Conservation (phyloP, 345 rosid genomes). For the Mangifera indica region DNA sequence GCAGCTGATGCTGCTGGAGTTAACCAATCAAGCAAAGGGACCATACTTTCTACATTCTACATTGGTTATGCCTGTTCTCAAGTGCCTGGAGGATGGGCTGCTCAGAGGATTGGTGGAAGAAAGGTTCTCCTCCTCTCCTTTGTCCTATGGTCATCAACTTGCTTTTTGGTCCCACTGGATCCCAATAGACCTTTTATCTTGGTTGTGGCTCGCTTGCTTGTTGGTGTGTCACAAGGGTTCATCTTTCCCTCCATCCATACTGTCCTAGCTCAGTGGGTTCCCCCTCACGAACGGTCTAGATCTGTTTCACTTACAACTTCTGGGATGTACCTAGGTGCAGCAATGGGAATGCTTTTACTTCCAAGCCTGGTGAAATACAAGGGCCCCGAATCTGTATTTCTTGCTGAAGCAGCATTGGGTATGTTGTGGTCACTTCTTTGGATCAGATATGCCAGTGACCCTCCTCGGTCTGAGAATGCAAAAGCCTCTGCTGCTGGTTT, state of each 20-base stretch:
- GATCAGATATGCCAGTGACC: constrained; percentile 77
- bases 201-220: constrained; percentile 85
- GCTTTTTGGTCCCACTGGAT: constrained; percentile 79
- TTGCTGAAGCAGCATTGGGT: constrained; percentile 87
- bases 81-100: constrained; percentile 99
- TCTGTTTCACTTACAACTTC: constrained; percentile 94
- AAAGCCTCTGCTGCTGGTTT: constrained; percentile 90
- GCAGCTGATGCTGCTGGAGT: constrained; percentile 93
- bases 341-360: constrained; percentile 91
- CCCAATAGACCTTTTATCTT: constrained; percentile 60
- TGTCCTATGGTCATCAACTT: constrained; percentile 86
- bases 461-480: constrained; percentile 85
- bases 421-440: constrained; percentile 85
- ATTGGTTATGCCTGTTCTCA: constrained; percentile 94
- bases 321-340: constrained; percentile 97
- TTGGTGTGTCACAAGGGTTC: constrained; percentile 97
- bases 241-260: constrained; percentile 97
- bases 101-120: constrained; percentile 88
- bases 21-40: constrained; percentile 88
- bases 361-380: constrained; percentile 79
- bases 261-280: constrained; percentile 97
- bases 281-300: constrained; percentile 97
- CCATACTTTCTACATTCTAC: constrained; percentile 80
- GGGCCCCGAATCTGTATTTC: constrained; percentile 88
- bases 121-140: constrained; percentile 86